Conservation (phyloP, 176 grass and related monocot genomes). For the Aegilops bicornis region DNA sequence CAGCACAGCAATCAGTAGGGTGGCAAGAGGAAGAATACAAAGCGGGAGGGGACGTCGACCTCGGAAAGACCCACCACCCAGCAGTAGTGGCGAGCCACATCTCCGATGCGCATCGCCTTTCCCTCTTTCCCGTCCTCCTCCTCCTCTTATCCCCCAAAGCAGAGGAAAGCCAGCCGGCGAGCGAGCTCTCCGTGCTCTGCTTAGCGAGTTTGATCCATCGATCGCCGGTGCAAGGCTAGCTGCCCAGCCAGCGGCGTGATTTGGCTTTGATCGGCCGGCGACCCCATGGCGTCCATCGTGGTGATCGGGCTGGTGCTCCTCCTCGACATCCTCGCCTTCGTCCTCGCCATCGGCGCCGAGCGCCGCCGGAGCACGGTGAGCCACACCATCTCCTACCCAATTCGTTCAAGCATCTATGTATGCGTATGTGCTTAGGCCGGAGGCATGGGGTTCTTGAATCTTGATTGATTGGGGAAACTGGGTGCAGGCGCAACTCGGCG, state of each 20-base stretch:
- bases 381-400: too few species aligned
- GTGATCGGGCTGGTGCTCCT: constrained; percentile 38
- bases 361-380: constrained; percentile 69
- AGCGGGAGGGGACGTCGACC: constrained; percentile 9
- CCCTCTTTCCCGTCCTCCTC: neutral
- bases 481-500: constrained; percentile 26
- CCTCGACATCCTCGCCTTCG: constrained; percentile 82
- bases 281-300: constrained; percentile 47
- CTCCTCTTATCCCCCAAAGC: neutral
- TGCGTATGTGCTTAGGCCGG: too few species aligned
- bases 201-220: neutral
- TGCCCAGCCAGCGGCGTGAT: too few species aligned
- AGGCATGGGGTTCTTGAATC: too few species aligned
- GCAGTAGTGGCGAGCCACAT: constrained; percentile 3
- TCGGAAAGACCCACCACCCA: neutral
- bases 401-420: too few species aligned
- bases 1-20: too few species aligned
- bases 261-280: too few species aligned
- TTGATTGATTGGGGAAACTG: neutral
- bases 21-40: too few species aligned
- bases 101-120: neutral
- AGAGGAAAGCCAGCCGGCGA: neutral
- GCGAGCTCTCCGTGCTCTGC: neutral
- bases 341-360: constrained; percentile 82
- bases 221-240: neutral